Conservation (phyloP, 768 basidiomycete species). For the Rubroboletus satanas region DNA sequence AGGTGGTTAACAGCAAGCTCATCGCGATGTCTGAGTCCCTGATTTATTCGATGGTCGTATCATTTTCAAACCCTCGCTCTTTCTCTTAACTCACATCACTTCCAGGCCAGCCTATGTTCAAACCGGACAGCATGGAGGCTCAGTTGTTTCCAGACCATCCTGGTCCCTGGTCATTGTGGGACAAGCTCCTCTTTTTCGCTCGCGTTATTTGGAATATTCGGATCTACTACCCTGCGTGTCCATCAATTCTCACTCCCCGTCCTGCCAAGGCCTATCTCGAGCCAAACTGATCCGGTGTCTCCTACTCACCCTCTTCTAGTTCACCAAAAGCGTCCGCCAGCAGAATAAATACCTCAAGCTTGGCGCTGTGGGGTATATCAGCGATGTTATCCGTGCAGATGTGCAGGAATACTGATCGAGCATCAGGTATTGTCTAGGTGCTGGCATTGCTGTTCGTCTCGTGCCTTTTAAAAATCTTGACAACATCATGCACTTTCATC, state of each 20-base stretch:
- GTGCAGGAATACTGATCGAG: background rate
- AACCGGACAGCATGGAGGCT: constrained; percentile 25
- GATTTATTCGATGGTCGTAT: constrained; percentile 53
- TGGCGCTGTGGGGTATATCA: constrained; percentile 40
- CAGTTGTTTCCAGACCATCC: constrained; percentile 29
- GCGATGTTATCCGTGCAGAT: background rate
- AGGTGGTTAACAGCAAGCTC: constrained; percentile 50
- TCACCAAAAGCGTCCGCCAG: constrained; percentile 35
- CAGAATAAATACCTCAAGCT: constrained; percentile 39
- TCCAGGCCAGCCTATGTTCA: constrained; percentile 30
- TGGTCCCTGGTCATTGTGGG: constrained; percentile 17
- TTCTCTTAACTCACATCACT: background rate
- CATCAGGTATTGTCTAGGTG: constrained; percentile 39
- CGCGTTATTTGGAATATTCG: constrained; percentile 21
- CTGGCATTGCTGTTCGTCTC: constrained; percentile 28
- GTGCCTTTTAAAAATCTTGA: constrained; percentile 32
- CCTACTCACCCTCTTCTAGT: constrained; percentile 19
- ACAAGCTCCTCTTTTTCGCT: constrained; percentile 15
- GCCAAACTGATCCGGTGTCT: background rate
- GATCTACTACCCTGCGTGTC: constrained; percentile 20
- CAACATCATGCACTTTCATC: constrained; percentile 41
- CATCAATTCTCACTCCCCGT: constrained; percentile 28
- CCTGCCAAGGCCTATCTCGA: constrained; percentile 19
- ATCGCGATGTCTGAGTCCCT: constrained; percentile 63
- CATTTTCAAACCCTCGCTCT: background rate